phyloP scores from a whole-genome alignment of 768 basidiomycete genomes.

The Leccinum arenicola region DNA sequence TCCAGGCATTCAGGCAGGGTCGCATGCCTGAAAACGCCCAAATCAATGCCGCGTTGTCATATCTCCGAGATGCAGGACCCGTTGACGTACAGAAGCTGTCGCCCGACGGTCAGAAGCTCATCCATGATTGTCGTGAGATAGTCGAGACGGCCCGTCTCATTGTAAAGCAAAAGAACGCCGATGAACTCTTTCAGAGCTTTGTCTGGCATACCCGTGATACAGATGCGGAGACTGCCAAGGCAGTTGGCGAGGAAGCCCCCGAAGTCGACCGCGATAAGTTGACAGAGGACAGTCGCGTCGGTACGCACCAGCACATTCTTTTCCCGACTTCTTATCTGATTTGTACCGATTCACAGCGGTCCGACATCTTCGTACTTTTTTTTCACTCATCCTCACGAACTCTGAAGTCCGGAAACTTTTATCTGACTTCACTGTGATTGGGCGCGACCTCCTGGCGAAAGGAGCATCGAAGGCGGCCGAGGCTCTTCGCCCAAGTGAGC shows the following conservation, averaged over 20 bases:
- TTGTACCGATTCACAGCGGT: slow-evolving; percentile 51
- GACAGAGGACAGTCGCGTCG: slow-evolving; percentile 59
- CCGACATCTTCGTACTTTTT: slow-evolving; percentile 82
- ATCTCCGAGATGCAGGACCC: slow-evolving; percentile 58
- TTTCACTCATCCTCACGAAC: slow-evolving; percentile 87
- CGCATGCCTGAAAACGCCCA: slow-evolving; percentile 79
- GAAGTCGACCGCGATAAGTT: slow-evolving; percentile 56
- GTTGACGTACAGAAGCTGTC: slow-evolving; percentile 68
- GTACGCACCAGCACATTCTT: slow-evolving; percentile 33
- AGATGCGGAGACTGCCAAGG: slow-evolving; percentile 35
- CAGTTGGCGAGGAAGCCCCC: slow-evolving; percentile 36
- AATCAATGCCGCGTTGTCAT: slow-evolving; percentile 69
- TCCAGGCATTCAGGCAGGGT: slow-evolving; percentile 78
- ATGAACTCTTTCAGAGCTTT: slow-evolving; percentile 91
- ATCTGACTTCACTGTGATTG: slow-evolving; percentile 71
- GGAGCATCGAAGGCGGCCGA: slow-evolving; percentile 70
- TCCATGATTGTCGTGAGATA: slow-evolving; percentile 77
- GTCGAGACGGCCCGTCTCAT: slow-evolving; percentile 70
- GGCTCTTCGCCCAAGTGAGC: slow-evolving; percentile 60
- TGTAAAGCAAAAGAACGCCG: slow-evolving; percentile 81
- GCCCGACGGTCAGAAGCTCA: slow-evolving; percentile 69
- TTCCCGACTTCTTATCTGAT: slow-evolving; percentile 5
- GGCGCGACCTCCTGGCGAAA: slow-evolving; percentile 80
- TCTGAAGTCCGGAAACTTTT: slow-evolving; percentile 89
- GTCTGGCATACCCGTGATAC: slow-evolving; percentile 74